These are phyloP conservation scores for Epichloe typhina DNA, from an alignment of 2,329 filamentous ascomycete species.

Conservation along the genomic window DNA sequence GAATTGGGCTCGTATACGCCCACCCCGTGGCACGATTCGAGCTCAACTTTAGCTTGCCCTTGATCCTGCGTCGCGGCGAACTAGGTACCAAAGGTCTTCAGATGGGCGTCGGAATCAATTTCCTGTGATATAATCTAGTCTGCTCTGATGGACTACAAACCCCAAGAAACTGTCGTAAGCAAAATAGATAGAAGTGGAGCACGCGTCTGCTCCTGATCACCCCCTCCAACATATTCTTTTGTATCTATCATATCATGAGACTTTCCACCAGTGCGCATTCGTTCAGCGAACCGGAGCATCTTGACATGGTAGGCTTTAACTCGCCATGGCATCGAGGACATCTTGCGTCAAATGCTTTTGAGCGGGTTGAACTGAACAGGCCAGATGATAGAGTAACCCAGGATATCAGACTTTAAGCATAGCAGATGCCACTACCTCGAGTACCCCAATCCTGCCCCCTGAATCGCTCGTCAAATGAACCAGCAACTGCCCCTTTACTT, in stretches of 20 bases:
- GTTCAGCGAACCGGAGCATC: not conserved
- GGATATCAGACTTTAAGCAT: too few species aligned
- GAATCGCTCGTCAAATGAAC: not conserved
- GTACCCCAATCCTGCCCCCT: not conserved
- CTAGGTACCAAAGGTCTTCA: conserved; percentile 82
- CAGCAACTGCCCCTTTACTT: not conserved
- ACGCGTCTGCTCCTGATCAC: not conserved
- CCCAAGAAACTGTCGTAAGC: not conserved
- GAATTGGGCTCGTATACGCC: conserved; percentile 84
- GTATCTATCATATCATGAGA: too few species aligned
- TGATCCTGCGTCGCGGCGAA: conserved; percentile 72
- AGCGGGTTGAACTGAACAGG: too few species aligned
- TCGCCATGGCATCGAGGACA: too few species aligned
- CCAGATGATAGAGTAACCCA: too few species aligned
- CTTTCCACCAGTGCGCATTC: too few species aligned
- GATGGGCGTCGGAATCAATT: conserved; percentile 93
- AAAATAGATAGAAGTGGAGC: not conserved
- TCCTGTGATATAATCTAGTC: conserved; percentile 46
- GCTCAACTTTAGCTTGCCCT: conserved; percentile 83
- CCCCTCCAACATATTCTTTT: too few species aligned
- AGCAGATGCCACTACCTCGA: too few species aligned
- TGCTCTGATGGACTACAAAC: not conserved
- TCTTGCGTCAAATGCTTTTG: too few species aligned
- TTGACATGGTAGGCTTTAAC: too few species aligned
- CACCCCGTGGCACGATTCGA: conserved; percentile 90